Conservation (phyloP, 768 basidiomycete genomes). For the Suillus ampliporus region DNA sequence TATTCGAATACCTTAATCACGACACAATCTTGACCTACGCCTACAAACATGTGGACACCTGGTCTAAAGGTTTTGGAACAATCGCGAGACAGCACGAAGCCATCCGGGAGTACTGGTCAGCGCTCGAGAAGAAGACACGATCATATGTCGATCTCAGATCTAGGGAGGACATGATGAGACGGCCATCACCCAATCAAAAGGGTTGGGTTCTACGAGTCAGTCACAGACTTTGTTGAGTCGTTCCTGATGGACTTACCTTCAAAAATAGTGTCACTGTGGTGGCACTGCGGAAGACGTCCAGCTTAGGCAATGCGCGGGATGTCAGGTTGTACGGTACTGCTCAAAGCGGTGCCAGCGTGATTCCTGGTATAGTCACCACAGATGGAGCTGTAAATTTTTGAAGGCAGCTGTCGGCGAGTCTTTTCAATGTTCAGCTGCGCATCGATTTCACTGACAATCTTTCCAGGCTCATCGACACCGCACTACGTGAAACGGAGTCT, state of each 20-base stretch:
- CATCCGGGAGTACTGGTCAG: not conserved
- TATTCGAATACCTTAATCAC: not conserved
- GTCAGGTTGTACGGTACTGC: constrained; percentile 1
- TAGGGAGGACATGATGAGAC: not conserved
- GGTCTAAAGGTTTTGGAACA: not conserved
- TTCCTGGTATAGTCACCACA: constrained; percentile 1
- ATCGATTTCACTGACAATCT: not conserved
- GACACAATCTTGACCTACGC: constrained; percentile 1
- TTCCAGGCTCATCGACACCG: not conserved
- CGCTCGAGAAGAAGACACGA: not conserved
- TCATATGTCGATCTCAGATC: not conserved
- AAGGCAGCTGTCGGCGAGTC: not conserved
- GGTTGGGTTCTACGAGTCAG: not conserved
- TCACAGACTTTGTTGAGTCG: not conserved
- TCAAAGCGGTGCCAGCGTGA: constrained; percentile 4
- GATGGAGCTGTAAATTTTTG: not conserved
- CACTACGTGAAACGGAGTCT: not conserved
- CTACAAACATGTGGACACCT: not conserved
- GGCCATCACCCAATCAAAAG: not conserved
- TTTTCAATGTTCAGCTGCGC: not conserved
- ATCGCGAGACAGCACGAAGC: not conserved
- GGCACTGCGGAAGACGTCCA: not conserved
- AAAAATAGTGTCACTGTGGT: not conserved
- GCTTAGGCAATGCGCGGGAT: not conserved
- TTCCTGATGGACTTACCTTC: not conserved